These are phyloP conservation scores for Solanum clarkiae DNA, from an alignment of 257 asterid genomes.

Conservation along the genomic window DNA sequence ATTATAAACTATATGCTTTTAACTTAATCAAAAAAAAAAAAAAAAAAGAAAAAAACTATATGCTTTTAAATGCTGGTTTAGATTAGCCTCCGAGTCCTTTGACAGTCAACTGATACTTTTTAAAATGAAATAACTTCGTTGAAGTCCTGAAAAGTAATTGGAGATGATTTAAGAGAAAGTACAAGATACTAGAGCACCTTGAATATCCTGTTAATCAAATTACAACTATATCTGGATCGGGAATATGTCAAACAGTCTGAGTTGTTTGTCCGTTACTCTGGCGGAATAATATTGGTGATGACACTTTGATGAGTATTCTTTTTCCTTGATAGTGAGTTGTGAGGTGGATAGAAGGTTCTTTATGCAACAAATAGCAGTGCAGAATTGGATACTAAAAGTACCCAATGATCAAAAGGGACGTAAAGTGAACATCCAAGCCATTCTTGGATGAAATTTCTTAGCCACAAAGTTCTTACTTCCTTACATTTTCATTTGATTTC, in stretches of 20 bases:
- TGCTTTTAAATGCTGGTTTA: not conserved
- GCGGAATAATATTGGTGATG: not conserved
- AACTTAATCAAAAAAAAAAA: not conserved
- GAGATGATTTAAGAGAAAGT: not conserved
- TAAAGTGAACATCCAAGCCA: not conserved
- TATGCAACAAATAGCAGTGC: not conserved
- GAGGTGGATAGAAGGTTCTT: not conserved
- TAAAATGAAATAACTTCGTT: not conserved
- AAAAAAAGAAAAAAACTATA: not conserved
- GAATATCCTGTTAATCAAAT: not conserved
- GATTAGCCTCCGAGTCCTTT: not conserved
- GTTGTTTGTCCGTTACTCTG: not conserved
- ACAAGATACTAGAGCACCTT: not conserved
- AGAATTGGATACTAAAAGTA: slow-evolving; percentile 1
- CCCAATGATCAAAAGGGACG: not conserved
- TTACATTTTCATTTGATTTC: not conserved
- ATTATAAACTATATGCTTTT: not conserved
- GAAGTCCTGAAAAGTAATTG: not conserved
- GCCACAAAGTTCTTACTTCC: slow-evolving; percentile 1
- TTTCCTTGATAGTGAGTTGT: not conserved
- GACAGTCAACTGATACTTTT: not conserved
- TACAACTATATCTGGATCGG: not conserved
- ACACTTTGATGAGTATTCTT: not conserved
- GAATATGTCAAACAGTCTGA: not conserved
- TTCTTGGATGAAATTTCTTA: not conserved